Base-by-base conservation (phyloP, 2,329 filamentous ascomycete genomes). In the Diplodia scrobiculata region DNA sequence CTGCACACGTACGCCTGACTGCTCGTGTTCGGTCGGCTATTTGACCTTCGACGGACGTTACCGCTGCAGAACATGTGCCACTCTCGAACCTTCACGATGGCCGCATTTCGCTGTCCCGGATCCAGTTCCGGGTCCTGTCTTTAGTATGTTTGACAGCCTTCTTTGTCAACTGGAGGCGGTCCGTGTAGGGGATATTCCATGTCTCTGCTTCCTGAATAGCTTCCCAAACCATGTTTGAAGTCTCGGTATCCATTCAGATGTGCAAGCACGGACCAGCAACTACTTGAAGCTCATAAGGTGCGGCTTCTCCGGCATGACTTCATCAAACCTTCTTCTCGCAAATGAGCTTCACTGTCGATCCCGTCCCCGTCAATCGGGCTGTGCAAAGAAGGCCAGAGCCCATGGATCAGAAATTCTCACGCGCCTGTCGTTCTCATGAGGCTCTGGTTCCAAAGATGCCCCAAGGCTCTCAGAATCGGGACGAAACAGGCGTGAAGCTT, bases 401-500 rank as follows among this genome's bases (percentile, higher is more conserved):
- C 58, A 62, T 62, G 58, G 36, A 62, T 50, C 58, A 62, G 5
- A 27, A 47, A 51, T 51, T 51, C 45, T 21, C 58, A 2, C 38
- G 29, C 9, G 38, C 55, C 21, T 48, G 41, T 25, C 58, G 36
- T 6, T 62, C 27, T 27, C 9, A 51, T 25, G 58, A 62, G 13
- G 36, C 58, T 9, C 17, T 62, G n/a, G 58, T 62, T 6, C 38
- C 29, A 36, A 21, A 32, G 10, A 50, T 6, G 45, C 29, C 32
- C 19, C 50, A 47, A 50, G 10, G 41, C n/a, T 14, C 27, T 25
- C 25, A 50, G 21, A 45, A 62, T 29, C 45, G 14, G 34, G 58
- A 62, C 11, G 58, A 13, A 5, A n/a, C 6, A 36, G 11, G 19
- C 29, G 45, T 13, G 41, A 62, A 55, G 27, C 27, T 55, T 41